These are phyloP conservation scores for Orbilia oligospora DNA, from an alignment of 2,329 filamentous ascomycete species.

Conservation along the genomic window DNA sequence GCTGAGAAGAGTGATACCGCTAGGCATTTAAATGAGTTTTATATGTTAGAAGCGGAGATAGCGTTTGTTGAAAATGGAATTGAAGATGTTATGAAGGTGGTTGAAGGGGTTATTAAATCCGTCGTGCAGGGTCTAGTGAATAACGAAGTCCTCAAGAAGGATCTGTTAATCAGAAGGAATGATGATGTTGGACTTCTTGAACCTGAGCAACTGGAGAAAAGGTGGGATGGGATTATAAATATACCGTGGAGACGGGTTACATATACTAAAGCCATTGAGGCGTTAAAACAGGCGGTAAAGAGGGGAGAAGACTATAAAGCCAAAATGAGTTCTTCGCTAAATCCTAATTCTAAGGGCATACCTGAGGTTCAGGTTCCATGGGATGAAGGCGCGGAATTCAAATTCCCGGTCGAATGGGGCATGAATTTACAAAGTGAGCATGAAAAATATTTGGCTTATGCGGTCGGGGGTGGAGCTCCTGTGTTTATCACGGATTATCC, in stretches of 20 bases:
- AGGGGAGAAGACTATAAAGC: constrained; percentile 65
- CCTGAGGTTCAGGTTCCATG: constrained; percentile 60
- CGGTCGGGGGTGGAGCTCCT: constrained; percentile 75
- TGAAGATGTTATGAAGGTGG: constrained; percentile 80
- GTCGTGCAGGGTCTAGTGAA: constrained; percentile 69
- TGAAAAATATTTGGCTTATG: constrained; percentile 85
- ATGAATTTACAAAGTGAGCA: constrained; percentile 88
- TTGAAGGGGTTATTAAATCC: constrained; percentile 81
- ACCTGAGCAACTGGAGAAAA: constrained; percentile 70
- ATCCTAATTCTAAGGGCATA: constrained; percentile 1
- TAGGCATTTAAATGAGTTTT: constrained; percentile 95
- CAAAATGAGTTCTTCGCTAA: not conserved
- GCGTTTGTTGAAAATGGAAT: constrained; percentile 79
- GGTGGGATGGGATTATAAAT: constrained; percentile 79
- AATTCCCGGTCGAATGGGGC: constrained; percentile 78
- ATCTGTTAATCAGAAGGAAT: constrained; percentile 66
- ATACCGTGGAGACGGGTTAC: constrained; percentile 82
- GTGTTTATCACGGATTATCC: constrained; percentile 96
- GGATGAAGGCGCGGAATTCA: constrained; percentile 70
- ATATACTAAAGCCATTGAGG: constrained; percentile 82
- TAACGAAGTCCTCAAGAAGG: constrained; percentile 63
- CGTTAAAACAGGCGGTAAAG: constrained; percentile 74
- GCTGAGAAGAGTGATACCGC: constrained; percentile 94
- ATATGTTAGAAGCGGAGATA: constrained; percentile 96
- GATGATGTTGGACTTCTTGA: constrained; percentile 70